phyloP scores from a whole-genome alignment of 106 monocot species.

The Xerophyta viscosa region DNA sequence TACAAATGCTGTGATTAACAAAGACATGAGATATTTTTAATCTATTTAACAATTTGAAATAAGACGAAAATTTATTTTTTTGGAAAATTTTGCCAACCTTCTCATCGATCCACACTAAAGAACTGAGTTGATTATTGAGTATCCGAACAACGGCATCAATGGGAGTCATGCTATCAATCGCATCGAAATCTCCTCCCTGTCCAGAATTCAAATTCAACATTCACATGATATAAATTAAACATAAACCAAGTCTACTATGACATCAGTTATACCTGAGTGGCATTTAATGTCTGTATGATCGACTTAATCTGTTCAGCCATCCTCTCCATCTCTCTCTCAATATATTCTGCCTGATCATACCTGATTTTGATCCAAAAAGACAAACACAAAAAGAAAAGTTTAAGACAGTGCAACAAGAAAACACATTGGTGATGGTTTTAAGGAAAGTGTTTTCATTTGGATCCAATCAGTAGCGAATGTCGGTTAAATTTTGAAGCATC shows the following conservation, averaged over 20 bases:
- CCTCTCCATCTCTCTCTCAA: constrained; percentile 79
- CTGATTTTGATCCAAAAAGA: no score
- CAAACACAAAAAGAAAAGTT: background rate
- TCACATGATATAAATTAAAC: background rate
- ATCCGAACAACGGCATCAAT: constrained; percentile 86
- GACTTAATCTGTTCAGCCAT: constrained; percentile 91
- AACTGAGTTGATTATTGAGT: constrained; percentile 90
- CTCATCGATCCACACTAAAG: constrained; percentile 92
- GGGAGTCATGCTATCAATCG: constrained; percentile 60
- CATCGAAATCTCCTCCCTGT: constrained; percentile 66
- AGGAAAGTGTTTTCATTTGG: no score
- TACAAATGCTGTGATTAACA: no score
- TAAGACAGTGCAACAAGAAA: no score
- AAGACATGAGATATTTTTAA: no score
- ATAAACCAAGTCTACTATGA: background rate
- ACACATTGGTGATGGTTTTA: no score
- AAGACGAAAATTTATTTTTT: no score
- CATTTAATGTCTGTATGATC: constrained; percentile 80
- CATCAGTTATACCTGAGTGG: constrained; percentile 49
- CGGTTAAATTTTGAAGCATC: no score
- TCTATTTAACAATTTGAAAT: no score
- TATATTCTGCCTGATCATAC: constrained; percentile 83
- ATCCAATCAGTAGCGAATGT: no score
- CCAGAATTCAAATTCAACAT: background rate
- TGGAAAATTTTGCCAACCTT: constrained; percentile 36